These are phyloP conservation scores for Talaromyces liani DNA, from an alignment of 495 filamentous ascomycete species.

Conservation along the genomic window DNA sequence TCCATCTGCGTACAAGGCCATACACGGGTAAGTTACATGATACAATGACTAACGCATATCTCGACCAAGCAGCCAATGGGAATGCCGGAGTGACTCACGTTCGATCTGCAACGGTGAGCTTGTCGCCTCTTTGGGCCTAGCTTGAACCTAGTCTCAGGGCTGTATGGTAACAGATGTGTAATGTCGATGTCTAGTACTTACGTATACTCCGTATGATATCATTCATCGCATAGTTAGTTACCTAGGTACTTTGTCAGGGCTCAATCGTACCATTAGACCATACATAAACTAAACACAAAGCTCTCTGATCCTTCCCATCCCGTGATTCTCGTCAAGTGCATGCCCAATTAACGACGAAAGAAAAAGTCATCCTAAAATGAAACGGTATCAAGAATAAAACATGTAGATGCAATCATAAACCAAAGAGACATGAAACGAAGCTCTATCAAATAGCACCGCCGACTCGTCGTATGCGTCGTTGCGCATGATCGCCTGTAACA, in stretches of 20 bases:
- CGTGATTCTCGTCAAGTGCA: neutral
- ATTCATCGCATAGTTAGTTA: neutral
- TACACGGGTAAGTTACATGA: neutral
- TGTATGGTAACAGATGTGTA: neutral
- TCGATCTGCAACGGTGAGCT: neutral
- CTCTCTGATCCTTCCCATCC: neutral
- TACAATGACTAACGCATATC: neutral
- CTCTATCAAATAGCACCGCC: constrained; percentile 32
- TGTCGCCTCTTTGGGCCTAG: neutral
- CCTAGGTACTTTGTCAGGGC: neutral
- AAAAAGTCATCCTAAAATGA: neutral
- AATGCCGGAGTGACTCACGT: neutral
- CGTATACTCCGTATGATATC: no score
- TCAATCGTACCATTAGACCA: neutral
- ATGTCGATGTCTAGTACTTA: neutral
- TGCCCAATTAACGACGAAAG: neutral
- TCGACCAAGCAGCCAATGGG: neutral
- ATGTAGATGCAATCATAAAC: neutral
- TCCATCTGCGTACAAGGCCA: neutral
- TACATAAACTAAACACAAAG: neutral
- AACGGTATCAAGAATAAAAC: neutral
- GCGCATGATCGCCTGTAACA: constrained; percentile 75
- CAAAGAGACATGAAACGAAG: neutral
- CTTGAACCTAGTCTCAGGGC: neutral
- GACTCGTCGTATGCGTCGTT: constrained; percentile 75